A percentile compares a stretch with the other conserved stretches of the same genome.
Evolutionary conservation across 2,329 filamentous ascomycete genomes (phyloP).

Genomic region (Phyllosticta capitalensis): DNA sequence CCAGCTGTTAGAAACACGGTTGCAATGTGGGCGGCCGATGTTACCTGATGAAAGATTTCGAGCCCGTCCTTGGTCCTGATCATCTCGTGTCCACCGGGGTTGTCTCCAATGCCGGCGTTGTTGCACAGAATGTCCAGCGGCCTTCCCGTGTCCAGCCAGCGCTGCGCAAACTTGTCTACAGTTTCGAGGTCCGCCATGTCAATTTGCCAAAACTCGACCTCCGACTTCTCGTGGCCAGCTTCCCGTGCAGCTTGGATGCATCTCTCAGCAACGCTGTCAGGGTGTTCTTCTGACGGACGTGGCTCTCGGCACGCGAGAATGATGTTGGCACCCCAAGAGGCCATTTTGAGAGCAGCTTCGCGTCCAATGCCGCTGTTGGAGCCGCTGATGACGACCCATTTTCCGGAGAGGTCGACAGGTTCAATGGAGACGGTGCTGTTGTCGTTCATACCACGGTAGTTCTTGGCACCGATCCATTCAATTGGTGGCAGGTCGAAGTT

Average conservation of each 20-base stretch:
- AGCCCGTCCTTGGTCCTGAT: conserved; percentile 22
- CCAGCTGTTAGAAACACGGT: background rate
- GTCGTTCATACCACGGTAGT: conserved; percentile 5
- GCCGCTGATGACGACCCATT: conserved; percentile 15
- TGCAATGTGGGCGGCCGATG: background rate
- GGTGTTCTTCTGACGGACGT: conserved; percentile 17
- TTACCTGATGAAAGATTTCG: conserved; percentile 19
- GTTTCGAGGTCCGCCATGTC: conserved; percentile 18
- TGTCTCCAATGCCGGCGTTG: conserved; percentile 21
- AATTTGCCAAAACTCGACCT: conserved; percentile 21
- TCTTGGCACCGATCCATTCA: conserved; percentile 9
- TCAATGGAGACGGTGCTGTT: background rate
- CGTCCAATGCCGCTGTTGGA: conserved; percentile 20
- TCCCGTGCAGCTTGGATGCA: conserved; percentile 12
- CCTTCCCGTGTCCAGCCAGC: conserved; percentile 19
- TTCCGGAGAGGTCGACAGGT: conserved; percentile 10
- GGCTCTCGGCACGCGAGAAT: conserved; percentile 19
- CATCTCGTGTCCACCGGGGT: conserved; percentile 8
- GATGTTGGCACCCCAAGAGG: conserved; percentile 20
- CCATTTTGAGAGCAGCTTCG: conserved; percentile 18
- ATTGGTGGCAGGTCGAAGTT: conserved; percentile 1
- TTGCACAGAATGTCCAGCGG: conserved; percentile 23
- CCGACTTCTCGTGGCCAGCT: conserved; percentile 2
- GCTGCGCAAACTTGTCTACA: conserved; percentile 19
- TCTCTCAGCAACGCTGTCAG: conserved; percentile 16